Base-by-base conservation (phyloP, 2,329 filamentous ascomycete species). In the Colletotrichum plurivorum region DNA sequence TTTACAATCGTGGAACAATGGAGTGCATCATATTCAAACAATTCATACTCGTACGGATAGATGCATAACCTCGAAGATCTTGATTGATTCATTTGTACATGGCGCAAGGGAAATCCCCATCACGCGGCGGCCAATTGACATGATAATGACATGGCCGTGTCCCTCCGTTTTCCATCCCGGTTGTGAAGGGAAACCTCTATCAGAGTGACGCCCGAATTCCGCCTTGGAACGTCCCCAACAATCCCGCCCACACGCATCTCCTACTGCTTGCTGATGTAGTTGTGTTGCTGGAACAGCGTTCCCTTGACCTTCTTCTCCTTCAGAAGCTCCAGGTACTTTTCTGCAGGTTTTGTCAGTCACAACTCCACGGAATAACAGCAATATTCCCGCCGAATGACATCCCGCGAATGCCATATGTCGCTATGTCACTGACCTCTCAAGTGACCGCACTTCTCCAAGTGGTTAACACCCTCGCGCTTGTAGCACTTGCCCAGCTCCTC, bases 401-500 rank as follows among this genome's bases (percentile, higher is more conserved):
- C 51, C 43, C 31, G 57, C 63, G 49, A 56, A 15, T 49, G 8
- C 20, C 20, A 18, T 9, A n/a, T n/a, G n/a, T 20, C 13, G 20
- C 20, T 25, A 49, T 49, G 46, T 20, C 46, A 84, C 92, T 86
- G 80, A 96, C 93, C 93, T 92, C 93, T 87, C 82, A 95, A 81
- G 76, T 88, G 85, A 73, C 93, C 93, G 81, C 93, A 96, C 84
- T 95, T 96, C 87, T 95, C 93, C 80, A 96, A 82, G 80, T 96
- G 93, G 81, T 96, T 96, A 73, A 95, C 92, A 65, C 93, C 94
- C 83, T 96, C 92, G 74, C 89, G 87, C 81, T 90, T 89, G 83
- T 96, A 96, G 85, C 93, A 96, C 84, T 94, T 95, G 81, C 91
- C 88, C 84, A 96, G 85, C 85, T 96, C 93, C 80, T 95, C 92